Base-by-base conservation (phyloP, 1,284 basidiomycete species). In the Fistulina hepatica region DNA sequence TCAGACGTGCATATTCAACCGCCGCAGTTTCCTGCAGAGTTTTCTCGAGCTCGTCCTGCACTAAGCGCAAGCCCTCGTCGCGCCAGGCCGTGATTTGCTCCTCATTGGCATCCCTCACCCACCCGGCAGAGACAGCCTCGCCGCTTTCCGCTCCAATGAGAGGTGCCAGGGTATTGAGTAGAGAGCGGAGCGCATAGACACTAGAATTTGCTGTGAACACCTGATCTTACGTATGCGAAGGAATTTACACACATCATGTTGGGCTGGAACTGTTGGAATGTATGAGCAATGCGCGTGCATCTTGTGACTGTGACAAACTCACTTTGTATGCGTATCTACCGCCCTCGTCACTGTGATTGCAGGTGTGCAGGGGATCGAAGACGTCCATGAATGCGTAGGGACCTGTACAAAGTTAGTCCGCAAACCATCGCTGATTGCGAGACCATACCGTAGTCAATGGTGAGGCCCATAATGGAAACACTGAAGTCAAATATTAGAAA, bases 371-470 rank as follows among this genome's bases (percentile, higher is more conserved):
- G 0, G 76, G 56, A 52, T 95, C 81, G 48, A 80, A 93, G 3
- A 88, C 73, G 51, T 92, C 89, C 92, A 97, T 97, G 61, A 95
- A 97, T 0, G 90, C 90, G 51, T 86, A 97, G 33, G 92, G 91
- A 65, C n/a, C n/a, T n/a, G n/a, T n/a, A n/a, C n/a, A n/a, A n/a
- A n/a, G n/a, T n/a, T n/a, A n/a, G n/a, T n/a, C n/a, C n/a, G n/a
- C n/a, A n/a, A n/a, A n/a, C n/a, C n/a, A n/a, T n/a, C n/a, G n/a
- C n/a, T n/a, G n/a, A n/a, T n/a, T n/a, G n/a, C n/a, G n/a, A n/a
- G n/a, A n/a, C n/a, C n/a, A n/a, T n/a, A n/a, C 81, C 88, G 51
- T 91, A 95, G 57, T 97, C 94, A 45, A 97, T 95, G 0, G 92
- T 95, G 39, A 93, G 60, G 2, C 93, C 93, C 16, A 90, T 63